phyloP scores from a whole-genome alignment of 2,329 filamentous ascomycete species.

The Neofusicoccum sp. region DNA sequence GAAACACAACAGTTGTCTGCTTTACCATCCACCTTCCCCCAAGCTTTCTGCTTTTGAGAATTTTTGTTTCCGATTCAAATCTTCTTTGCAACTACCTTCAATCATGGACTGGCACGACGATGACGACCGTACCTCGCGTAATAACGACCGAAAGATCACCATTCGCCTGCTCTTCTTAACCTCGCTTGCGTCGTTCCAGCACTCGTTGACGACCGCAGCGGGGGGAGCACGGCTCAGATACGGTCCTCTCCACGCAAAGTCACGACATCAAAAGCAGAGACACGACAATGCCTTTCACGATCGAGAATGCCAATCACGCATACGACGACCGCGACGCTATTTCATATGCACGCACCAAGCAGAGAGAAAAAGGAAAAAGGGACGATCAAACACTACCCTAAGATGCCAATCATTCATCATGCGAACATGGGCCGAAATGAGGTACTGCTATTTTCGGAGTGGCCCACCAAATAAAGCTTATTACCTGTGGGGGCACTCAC shows the following conservation, averaged over 20 bases:
- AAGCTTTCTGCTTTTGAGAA: background rate
- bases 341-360: constrained; percentile 4
- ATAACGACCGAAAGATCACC: constrained; percentile 10
- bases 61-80: background rate
- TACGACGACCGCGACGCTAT: background rate
- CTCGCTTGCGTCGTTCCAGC: background rate
- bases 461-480: constrained; percentile 10
- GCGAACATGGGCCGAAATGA: background rate
- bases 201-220: constrained; percentile 2
- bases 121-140: constrained; percentile 1
- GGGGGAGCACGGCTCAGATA: background rate
- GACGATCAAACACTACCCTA: constrained; percentile 2
- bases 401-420: background rate
- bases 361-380: background rate
- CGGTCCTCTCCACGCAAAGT: background rate
- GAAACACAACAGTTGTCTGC: background rate
- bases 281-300: constrained; percentile 1
- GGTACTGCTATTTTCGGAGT: constrained; percentile 3
- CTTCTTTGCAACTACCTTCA: background rate
- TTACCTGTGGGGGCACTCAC: background rate
- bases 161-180: background rate
- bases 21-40: background rate
- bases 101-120: background rate
- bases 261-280: constrained; percentile 1
- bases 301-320: constrained; percentile 6